Evolutionary conservation across 352 stramenopile species (phyloP).

Genomic region (Blastocystis sp.): DNA sequence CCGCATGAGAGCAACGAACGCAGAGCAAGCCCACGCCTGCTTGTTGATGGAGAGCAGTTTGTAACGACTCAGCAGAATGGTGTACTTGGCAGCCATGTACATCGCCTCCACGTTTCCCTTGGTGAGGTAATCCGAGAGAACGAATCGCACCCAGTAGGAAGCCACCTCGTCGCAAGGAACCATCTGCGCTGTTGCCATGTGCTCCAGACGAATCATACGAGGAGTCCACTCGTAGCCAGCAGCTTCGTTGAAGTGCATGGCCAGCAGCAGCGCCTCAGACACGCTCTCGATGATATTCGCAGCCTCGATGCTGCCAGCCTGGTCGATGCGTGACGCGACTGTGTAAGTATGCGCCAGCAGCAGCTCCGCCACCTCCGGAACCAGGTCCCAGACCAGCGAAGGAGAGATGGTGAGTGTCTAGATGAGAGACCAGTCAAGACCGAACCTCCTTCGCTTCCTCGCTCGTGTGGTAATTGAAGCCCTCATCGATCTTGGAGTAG

Average conservation of each 20-base stretch:
- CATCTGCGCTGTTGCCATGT: conserved; percentile 36
- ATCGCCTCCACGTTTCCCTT: conserved; percentile 9
- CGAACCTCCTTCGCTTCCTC: conserved; percentile 47
- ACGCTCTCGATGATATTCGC: conserved; percentile 51
- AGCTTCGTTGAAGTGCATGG: conserved; percentile 52
- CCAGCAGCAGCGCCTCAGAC: conserved; percentile 45
- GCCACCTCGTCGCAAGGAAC: conserved; percentile 53
- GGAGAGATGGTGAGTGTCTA: conserved; percentile 57
- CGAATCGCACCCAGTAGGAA: conserved; percentile 28
- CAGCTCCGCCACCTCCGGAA: conserved; percentile 55
- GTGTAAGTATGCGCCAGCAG: conserved; percentile 57
- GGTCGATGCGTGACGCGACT: background rate
- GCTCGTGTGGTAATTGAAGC: conserved; percentile 59
- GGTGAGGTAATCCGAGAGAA: conserved; percentile 1
- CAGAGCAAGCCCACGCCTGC: conserved; percentile 27
- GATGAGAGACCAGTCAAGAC: background rate
- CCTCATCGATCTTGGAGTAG: conserved; percentile 39
- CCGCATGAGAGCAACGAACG: conserved; percentile 49
- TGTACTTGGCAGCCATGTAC: conserved; percentile 61
- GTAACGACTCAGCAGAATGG: conserved; percentile 32
- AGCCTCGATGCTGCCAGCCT: conserved; percentile 29
- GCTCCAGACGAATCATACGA: conserved; percentile 56
- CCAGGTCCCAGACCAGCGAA: conserved; percentile 53
- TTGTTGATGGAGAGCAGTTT: conserved; percentile 50
- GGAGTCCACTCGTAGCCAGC: conserved; percentile 56